These are phyloP conservation scores for Yamadazyma oceani DNA, from an alignment of 1,139 yeast species.

Conservation along the genomic window DNA sequence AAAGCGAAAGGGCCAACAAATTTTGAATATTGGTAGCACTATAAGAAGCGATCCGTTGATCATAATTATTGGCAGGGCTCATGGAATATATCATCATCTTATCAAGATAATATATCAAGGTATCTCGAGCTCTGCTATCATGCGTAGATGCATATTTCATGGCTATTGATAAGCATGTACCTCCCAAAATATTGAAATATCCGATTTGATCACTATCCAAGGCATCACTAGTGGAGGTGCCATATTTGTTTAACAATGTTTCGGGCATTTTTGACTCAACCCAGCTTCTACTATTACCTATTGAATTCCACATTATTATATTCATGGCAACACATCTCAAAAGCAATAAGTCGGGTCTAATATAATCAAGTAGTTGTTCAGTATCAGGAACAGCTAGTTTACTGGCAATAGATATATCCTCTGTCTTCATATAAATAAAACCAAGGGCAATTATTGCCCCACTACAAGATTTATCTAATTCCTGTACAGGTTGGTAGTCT, in stretches of 20 bases:
- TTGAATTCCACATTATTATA: conserved; percentile 75
- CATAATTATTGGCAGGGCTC: conserved; percentile 51
- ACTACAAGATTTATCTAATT: conserved; percentile 71
- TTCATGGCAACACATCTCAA: conserved; percentile 67
- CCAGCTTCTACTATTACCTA: conserved; percentile 60
- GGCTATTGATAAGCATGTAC: conserved; percentile 74
- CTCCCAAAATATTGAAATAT: conserved; percentile 69
- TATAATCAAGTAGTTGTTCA: conserved; percentile 62
- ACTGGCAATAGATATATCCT: conserved; percentile 57
- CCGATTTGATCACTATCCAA: conserved; percentile 66
- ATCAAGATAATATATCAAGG: conserved; percentile 65
- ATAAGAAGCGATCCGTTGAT: conserved; percentile 57
- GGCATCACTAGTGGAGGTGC: conserved; percentile 19
- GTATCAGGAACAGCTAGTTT: conserved; percentile 66
- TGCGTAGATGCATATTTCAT: conserved; percentile 75
- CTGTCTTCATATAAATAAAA: conserved; percentile 71
- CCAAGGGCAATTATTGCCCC: conserved; percentile 82
- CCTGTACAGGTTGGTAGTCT: conserved; percentile 67
- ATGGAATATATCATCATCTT: conserved; percentile 54
- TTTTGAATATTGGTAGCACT: conserved; percentile 61
- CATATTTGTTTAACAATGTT: conserved; percentile 33
- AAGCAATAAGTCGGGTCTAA: conserved; percentile 77
- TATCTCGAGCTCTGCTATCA: conserved; percentile 52
- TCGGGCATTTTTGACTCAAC: conserved; percentile 55
- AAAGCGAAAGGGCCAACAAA: conserved; percentile 59